A percentile compares a stretch with the other conserved stretches of the same genome.
These are phyloP conservation scores for Gentiana straminea DNA, from an alignment of 257 asterid species.

Conservation along the genomic window DNA sequence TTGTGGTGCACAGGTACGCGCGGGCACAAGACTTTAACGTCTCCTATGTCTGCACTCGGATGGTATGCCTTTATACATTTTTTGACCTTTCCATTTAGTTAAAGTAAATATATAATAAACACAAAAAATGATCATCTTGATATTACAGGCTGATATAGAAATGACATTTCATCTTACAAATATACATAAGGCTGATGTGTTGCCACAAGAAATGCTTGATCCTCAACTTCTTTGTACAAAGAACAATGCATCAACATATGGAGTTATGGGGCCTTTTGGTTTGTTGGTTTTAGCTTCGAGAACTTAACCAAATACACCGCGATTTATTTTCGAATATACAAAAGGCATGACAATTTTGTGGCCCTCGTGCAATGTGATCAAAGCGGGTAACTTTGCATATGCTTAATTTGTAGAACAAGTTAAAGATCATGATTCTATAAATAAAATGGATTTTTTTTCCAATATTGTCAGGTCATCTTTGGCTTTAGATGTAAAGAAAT, in stretches of 20 bases:
- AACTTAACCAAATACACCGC: conserved; percentile 24
- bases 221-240: conserved; percentile 20
- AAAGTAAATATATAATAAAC: neutral
- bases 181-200: conserved; percentile 13
- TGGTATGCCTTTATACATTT: neutral
- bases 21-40: too few species aligned
- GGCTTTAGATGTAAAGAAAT: conserved; percentile 14
- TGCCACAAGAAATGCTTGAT: conserved; percentile 9
- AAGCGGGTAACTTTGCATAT: conserved; percentile 13
- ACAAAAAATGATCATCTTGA: neutral
- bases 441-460: too few species aligned
- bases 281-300: conserved; percentile 22
- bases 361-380: conserved; percentile 30
- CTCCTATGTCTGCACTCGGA: too few species aligned
- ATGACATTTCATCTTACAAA: conserved; percentile 18
- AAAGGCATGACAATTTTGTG: conserved; percentile 7
- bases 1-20: too few species aligned
- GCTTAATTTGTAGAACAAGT: neutral
- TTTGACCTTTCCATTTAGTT: neutral
- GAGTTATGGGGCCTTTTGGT: conserved; percentile 30
- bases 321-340: conserved; percentile 18
- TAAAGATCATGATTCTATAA: neutral
- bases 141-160: conserved; percentile 21
- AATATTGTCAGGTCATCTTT: conserved; percentile 20
- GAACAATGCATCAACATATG: conserved; percentile 13